Evolutionary conservation across 1,284 basidiomycete species (phyloP), one percentile per base, ranked within the genome.

Genomic region (Fomes fomentarius): DNA sequence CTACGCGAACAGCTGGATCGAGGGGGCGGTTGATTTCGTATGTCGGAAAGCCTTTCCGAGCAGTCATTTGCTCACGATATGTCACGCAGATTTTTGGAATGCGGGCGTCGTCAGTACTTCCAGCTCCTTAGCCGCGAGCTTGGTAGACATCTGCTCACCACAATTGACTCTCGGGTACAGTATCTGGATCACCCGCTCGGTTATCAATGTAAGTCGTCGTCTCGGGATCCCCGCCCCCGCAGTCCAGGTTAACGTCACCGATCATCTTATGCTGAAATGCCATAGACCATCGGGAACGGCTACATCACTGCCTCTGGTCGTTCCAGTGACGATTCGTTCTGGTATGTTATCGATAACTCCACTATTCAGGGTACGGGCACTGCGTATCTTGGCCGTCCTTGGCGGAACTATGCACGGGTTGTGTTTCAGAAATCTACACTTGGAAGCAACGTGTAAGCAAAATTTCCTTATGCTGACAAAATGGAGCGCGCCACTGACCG

Each of bases 11-110:
- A 62, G 62, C 56, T 64, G 61, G 56, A 69, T 69, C 41, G 58
- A 83, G 76, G 82, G 82, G 28, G 80, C 79, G 0, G 73, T 73
- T 0, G 82, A 84, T 60, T 84, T 84, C 60, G 82, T 84, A 54
- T 53, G 66, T 53, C 38, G 51, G 35, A 39, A 40, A 54, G 22
- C 38, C 33, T 21, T 48, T 74, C 38, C 66, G 64, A 33, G 78
- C 77, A 4, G 81, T 75, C 62, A 81, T 80, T 53, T 50, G 34
- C 45, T 37, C 45, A 47, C 35, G 35, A 19, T 19, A 15, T 43
- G 33, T 38, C 41, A 28, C 14, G 38, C 33, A 67, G 66, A 67
- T 67, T 31, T 67, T 67, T 51, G 66, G 66, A 37, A 59, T 57
- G 60, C 56, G 37, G 21, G 61, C 64, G 14, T 67, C 66, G 64